phyloP scores from a whole-genome alignment of 208 protist genomes.

The Acanthamoeba royreba region DNA sequence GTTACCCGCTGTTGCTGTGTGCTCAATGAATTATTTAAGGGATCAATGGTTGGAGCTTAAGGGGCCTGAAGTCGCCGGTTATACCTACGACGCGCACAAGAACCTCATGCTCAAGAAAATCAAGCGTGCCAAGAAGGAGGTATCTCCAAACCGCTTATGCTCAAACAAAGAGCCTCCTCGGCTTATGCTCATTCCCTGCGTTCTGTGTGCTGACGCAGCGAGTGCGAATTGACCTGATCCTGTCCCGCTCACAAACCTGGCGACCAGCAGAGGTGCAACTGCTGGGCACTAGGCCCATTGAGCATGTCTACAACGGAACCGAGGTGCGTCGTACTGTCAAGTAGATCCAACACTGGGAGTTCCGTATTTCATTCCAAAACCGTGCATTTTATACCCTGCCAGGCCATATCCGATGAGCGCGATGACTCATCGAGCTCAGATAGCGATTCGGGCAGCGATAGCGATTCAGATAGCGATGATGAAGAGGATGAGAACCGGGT shows the following conservation, averaged over 20 bases:
- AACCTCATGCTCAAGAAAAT: slow-evolving; percentile 32
- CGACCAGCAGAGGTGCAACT: not conserved
- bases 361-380: not conserved
- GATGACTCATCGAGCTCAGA: not conserved
- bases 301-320: not conserved
- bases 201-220: not conserved
- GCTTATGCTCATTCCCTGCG: not conserved
- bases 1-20: not conserved
- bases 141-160: not conserved
- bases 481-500: not conserved
- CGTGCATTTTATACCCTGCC: not conserved
- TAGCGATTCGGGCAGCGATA: not conserved
- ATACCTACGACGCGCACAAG: slow-evolving; percentile 2
- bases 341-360: too few species aligned
- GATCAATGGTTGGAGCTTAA: slow-evolving; percentile 16
- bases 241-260: not conserved
- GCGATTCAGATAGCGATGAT: not conserved
- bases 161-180: too few species aligned
- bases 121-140: slow-evolving; percentile 20
- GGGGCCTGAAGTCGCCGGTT: not conserved
- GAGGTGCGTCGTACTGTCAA: not conserved
- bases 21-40: too few species aligned
- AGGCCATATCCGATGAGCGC: not conserved
- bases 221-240: not conserved
- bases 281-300: not conserved